A percentile compares a stretch with the other conserved stretches of the same genome.
Evolutionary conservation across 164 flowering plant species (phyloP).

Genomic region (Nymphaea colorata): DNA sequence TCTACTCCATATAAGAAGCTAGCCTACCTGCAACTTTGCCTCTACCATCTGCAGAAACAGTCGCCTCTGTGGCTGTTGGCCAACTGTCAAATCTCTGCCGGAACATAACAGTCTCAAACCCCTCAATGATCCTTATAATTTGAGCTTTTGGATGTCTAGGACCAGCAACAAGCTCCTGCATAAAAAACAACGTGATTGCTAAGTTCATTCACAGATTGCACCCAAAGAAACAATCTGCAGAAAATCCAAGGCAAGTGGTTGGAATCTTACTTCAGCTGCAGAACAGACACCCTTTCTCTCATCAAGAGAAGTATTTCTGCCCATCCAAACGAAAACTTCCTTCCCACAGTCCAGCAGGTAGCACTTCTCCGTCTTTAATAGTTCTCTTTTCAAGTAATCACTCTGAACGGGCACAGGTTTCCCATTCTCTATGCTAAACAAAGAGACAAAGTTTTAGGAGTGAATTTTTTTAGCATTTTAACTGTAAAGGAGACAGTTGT

Average conservation of each 20-base stretch:
- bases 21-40: conserved; percentile 98
- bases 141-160: conserved; percentile 58
- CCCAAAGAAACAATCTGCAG: neutral
- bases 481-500: too few species aligned
- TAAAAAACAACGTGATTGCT: conserved; percentile 4
- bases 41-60: conserved; percentile 90
- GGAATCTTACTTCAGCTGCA: conserved; percentile 63
- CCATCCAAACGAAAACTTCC: conserved; percentile 95
- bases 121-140: conserved; percentile 81
- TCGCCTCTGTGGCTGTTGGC: conserved; percentile 61
- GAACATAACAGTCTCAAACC: conserved; percentile 87
- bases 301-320: conserved; percentile 88
- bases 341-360: conserved; percentile 80
- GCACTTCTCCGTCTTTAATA: conserved; percentile 75
- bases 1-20: too few species aligned
- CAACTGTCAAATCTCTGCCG: conserved; percentile 76
- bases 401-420: conserved; percentile 42
- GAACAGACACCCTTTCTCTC: conserved; percentile 77
- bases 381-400: conserved; percentile 62
- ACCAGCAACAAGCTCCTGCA: conserved; percentile 56
- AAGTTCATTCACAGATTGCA: neutral
- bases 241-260: conserved; percentile 1
- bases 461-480: too few species aligned
- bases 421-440: conserved; percentile 66
- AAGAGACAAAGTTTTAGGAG: conserved; percentile 3